Conservation (phyloP, 2,329 filamentous ascomycete species). For the Colletotrichum navitas region DNA sequence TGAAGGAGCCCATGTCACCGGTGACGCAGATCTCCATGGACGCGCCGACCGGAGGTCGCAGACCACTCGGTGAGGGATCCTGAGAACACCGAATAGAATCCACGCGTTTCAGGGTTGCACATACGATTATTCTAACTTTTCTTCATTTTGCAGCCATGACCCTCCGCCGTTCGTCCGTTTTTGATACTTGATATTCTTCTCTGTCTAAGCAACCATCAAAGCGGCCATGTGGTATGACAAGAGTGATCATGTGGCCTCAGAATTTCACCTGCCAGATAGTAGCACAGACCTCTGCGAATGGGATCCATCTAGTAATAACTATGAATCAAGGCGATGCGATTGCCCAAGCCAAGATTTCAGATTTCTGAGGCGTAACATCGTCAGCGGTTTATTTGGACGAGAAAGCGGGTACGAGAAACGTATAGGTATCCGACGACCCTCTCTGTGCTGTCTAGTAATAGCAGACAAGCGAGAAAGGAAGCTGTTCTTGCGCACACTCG, state of each 20-base stretch:
- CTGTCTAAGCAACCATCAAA: conserved; percentile 12
- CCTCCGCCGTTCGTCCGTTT: background rate
- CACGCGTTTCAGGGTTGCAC: background rate
- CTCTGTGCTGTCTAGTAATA: too few species aligned
- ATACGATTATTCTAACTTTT: too few species aligned
- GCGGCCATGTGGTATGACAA: conserved; percentile 4
- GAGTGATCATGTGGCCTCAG: background rate
- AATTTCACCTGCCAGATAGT: background rate
- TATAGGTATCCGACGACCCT: background rate
- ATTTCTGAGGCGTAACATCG: too few species aligned
- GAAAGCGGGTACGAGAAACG: background rate
- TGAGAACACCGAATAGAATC: background rate
- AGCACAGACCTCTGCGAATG: conserved; percentile 1
- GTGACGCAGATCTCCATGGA: too few species aligned
- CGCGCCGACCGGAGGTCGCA: too few species aligned
- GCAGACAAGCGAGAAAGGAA: background rate
- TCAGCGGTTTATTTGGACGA: background rate
- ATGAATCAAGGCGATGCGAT: background rate
- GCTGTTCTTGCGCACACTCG: background rate
- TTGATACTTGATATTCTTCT: background rate
- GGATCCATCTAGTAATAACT: background rate
- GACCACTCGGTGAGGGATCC: too few species aligned
- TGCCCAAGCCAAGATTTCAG: accelerated
- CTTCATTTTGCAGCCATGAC: background rate
- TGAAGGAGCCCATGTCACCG: too few species aligned